These are phyloP conservation scores for Huntiella moniliformis DNA, from an alignment of 2,329 filamentous ascomycete species.

Conservation along the genomic window DNA sequence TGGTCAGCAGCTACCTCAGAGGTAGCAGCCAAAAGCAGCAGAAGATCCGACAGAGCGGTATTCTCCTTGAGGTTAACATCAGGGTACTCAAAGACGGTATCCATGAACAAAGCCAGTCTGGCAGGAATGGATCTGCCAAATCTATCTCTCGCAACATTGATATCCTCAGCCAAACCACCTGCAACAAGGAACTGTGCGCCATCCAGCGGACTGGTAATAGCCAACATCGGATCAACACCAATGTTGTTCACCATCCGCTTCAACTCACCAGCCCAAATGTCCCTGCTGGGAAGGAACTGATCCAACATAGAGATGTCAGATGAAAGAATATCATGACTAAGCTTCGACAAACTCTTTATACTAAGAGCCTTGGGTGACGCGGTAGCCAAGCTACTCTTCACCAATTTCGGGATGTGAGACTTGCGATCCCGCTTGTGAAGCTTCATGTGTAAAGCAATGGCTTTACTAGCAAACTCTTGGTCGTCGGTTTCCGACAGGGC, in stretches of 20 bases:
- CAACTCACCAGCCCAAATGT: constrained; percentile 48
- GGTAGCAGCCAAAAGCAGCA: background rate
- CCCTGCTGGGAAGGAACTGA: constrained; percentile 42
- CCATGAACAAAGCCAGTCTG: constrained; percentile 46
- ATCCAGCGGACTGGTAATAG: constrained; percentile 54
- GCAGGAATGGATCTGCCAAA: constrained; percentile 54
- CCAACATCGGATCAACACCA: constrained; percentile 44
- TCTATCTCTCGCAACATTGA: constrained; percentile 44
- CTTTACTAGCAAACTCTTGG: background rate
- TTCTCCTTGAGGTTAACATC: background rate
- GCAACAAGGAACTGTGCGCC: constrained; percentile 48
- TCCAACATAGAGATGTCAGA: constrained; percentile 19
- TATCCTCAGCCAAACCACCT: constrained; percentile 49
- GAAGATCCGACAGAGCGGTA: background rate
- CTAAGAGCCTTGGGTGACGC: background rate
- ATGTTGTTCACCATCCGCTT: constrained; percentile 24
- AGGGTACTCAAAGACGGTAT: background rate
- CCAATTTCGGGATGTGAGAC: background rate
- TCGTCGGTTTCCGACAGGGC: background rate
- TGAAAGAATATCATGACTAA: constrained; percentile 24
- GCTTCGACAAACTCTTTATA: constrained; percentile 16
- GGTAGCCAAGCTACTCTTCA: background rate
- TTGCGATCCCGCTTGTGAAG: background rate
- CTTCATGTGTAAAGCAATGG: background rate
- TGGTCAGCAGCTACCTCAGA: constrained; percentile 1